Conservation (phyloP, 371 early-diverging fungal species). For the Batrachochytrium dendrobatidis region DNA sequence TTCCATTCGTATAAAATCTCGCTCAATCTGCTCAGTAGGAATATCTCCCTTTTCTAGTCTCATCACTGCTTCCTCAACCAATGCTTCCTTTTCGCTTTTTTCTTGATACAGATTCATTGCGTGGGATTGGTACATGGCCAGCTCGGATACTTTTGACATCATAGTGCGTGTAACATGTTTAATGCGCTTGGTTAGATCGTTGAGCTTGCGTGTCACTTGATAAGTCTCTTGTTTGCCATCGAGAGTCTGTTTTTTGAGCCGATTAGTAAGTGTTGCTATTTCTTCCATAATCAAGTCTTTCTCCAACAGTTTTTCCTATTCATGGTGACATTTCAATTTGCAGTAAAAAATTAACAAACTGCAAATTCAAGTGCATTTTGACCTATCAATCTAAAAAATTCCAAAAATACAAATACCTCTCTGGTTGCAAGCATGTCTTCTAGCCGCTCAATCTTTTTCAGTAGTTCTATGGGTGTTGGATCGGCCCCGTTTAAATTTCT, state of each 20-base stretch:
- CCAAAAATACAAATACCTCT: conserved; percentile 39
- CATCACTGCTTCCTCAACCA: conserved; percentile 28
- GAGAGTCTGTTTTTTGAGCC: conserved; percentile 37
- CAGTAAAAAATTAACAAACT: too few species aligned
- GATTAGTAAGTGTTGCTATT: conserved; percentile 33
- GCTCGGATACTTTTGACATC: conserved; percentile 47
- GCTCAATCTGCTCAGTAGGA: conserved; percentile 37
- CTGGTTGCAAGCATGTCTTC: conserved; percentile 43
- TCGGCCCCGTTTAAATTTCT: conserved; percentile 41
- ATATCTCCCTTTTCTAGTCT: conserved; percentile 29
- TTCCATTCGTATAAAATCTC: conserved; percentile 34
- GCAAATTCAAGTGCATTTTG: too few species aligned
- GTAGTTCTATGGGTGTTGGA: conserved; percentile 33
- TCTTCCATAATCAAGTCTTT: conserved; percentile 48
- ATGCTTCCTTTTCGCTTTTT: conserved; percentile 36
- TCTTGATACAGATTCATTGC: conserved; percentile 45
- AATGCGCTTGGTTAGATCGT: conserved; percentile 39
- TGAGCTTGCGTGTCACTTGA: conserved; percentile 31
- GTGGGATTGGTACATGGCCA: conserved; percentile 47
- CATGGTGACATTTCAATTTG: not conserved
- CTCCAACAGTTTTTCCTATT: conserved; percentile 41
- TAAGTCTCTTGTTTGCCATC: conserved; percentile 29
- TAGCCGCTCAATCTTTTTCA: conserved; percentile 34
- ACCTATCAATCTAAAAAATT: too few species aligned
- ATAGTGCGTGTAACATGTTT: conserved; percentile 33